phyloP scores from a whole-genome alignment of 2,329 filamentous ascomycete species.

The Chalara sp. region DNA sequence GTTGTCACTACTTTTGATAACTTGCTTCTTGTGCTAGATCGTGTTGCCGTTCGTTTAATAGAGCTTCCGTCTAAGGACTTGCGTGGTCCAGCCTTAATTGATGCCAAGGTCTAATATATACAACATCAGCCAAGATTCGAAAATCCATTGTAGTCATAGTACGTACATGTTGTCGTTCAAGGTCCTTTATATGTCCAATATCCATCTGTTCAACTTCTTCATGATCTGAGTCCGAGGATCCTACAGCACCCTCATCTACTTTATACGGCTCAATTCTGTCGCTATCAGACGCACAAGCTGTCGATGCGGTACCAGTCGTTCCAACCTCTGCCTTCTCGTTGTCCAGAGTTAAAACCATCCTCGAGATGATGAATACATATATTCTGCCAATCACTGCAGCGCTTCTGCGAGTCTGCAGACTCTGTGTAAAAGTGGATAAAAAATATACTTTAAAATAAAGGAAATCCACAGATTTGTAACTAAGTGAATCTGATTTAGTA shows the following conservation, averaged over 20 bases:
- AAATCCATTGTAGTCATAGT: no score
- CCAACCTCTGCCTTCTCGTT: neutral
- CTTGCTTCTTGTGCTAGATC: slow-evolving; percentile 12
- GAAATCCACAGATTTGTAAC: no score
- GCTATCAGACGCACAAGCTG: slow-evolving; percentile 10
- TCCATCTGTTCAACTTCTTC: slow-evolving; percentile 22
- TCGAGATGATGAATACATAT: no score
- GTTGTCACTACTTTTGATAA: slow-evolving; percentile 18
- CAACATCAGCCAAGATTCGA: no score
- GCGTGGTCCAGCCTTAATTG: slow-evolving; percentile 12
- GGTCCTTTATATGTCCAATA: slow-evolving; percentile 18
- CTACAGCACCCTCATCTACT: slow-evolving; percentile 10
- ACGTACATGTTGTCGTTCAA: slow-evolving; percentile 16
- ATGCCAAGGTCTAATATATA: slow-evolving; percentile 10
- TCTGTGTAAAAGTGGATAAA: no score
- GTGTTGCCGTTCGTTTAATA: neutral
- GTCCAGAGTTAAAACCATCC: no score
- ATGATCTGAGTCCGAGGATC: slow-evolving; percentile 20
- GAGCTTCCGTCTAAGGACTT: slow-evolving; percentile 9
- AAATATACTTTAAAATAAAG: no score
- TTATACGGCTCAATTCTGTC: slow-evolving; percentile 8
- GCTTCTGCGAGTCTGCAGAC: no score
- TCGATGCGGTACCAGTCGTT: slow-evolving; percentile 13
- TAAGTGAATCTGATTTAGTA: no score
- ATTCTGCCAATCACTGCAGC: no score